A percentile compares a stretch with the other conserved stretches of the same genome.
These are phyloP conservation scores for Staphylotrichum tortipilum DNA, from an alignment of 495 filamentous ascomycete species.

Conservation along the genomic window DNA sequence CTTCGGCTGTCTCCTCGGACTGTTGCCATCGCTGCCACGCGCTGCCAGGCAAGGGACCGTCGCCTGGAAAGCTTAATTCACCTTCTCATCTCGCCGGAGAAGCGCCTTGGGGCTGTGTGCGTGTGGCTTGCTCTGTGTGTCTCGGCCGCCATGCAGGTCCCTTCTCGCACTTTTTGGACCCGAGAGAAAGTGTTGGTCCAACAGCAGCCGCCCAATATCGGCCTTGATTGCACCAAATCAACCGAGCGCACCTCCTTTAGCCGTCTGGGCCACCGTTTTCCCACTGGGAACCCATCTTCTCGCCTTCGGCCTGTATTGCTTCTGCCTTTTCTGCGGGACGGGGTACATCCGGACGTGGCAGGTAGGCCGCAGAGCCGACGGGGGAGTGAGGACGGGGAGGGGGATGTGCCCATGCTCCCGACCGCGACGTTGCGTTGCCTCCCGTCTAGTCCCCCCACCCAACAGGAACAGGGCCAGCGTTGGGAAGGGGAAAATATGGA, in stretches of 20 bases:
- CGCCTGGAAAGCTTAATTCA: conserved; percentile 14
- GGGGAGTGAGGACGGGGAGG: too few species aligned
- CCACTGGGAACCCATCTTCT: neutral
- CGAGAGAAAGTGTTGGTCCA: neutral
- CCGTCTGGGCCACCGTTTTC: conserved; percentile 1
- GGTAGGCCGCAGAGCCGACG: too few species aligned
- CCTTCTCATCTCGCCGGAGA: conserved; percentile 3
- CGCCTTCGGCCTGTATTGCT: too few species aligned
- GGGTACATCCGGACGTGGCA: too few species aligned
- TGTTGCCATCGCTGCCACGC: neutral
- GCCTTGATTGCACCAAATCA: conserved; percentile 12
- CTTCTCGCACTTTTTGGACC: neutral
- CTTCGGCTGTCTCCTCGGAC: neutral
- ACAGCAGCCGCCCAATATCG: conserved; percentile 4
- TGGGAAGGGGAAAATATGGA: neutral
- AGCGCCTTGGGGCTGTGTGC: conserved; percentile 8
- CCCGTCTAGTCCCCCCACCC: neutral
- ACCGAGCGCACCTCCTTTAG: conserved; percentile 10
- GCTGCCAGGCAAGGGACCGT: conserved; percentile 1
- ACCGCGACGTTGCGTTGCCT: neutral
- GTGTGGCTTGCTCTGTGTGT: neutral
- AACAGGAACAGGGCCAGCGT: too few species aligned
- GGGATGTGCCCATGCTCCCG: neutral
- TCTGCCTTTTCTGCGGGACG: too few species aligned
- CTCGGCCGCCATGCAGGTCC: conserved; percentile 5